Evolutionary conservation across 192 early-diverging fungal genomes (phyloP), one percentile per base, ranked within the genome.

Genomic region (Entomortierella lignicola): DNA sequence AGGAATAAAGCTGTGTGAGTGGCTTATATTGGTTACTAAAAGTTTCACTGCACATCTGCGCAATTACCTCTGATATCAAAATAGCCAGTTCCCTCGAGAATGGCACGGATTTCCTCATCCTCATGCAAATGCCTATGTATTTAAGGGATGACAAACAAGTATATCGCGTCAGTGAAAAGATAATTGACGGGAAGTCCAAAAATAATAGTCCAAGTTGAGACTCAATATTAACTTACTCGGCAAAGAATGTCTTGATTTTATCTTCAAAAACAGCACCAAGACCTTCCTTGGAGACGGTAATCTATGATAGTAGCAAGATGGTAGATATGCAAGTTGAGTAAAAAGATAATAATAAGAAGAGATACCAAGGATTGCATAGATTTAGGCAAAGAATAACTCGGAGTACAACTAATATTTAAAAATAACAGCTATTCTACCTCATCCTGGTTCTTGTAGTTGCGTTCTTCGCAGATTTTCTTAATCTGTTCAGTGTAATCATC

Each of bases 31-130:
- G n/a, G n/a, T n/a, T n/a, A n/a, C n/a, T n/a, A n/a, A n/a, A n/a
- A n/a, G n/a, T n/a, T n/a, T n/a, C n/a, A n/a, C n/a, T n/a, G n/a
- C n/a, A n/a, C n/a, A n/a, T n/a, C n/a, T n/a, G n/a, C n/a, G n/a
- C n/a, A n/a, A 21, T 17, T 75, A 70, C 89, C 88, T 47, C 93
- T 85, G 43, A 93, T 90, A 66, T 93, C 96, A 88, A 99, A 96
- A 85, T 91, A 99, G n/a, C 97, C 98, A 23, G 89, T 85, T 18
- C 98, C 98, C 18, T 93, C 95, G 42, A 95, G 60, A 57, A 97
- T 90, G 72, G 85, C 98, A 29, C 98, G 91, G 69, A 99, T 99
- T 82, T 99, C 96, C 86, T 99, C 98, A 67, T 97, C 97, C 62
- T 96, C 96, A 81, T 98, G 96, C 59, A 97, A 85, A 79, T 98